Evolutionary conservation across 208 protist species (phyloP).

Genomic region (Leishmania amazonensis): DNA sequence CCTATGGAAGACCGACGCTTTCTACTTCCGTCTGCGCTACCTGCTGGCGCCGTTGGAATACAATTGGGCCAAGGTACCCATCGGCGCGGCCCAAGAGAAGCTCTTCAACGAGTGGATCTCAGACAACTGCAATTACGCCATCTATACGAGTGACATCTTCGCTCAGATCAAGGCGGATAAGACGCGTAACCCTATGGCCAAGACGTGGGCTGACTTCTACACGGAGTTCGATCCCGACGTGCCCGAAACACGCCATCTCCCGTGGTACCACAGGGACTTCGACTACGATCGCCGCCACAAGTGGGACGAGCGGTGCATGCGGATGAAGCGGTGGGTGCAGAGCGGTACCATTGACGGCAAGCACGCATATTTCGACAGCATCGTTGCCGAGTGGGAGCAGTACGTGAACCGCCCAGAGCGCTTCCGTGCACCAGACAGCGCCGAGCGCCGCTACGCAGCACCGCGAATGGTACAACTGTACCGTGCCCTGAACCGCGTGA

Average conservation of each 20-base stretch:
- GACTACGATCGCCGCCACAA: slow-evolving; percentile 91
- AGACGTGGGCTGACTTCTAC: slow-evolving; percentile 89
- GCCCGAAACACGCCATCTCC: slow-evolving; percentile 79
- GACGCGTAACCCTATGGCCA: slow-evolving; percentile 79
- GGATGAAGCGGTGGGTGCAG: slow-evolving; percentile 93
- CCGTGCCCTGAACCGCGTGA: slow-evolving; percentile 75
- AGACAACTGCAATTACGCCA: slow-evolving; percentile 78
- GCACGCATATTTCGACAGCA: slow-evolving; percentile 81
- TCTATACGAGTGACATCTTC: slow-evolving; percentile 76
- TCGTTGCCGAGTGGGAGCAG: slow-evolving; percentile 91
- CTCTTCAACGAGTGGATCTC: slow-evolving; percentile 89
- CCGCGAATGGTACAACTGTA: slow-evolving; percentile 91
- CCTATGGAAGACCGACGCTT: slow-evolving; percentile 90
- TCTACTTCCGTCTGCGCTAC: slow-evolving; percentile 91
- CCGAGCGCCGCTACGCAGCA: slow-evolving; percentile 79
- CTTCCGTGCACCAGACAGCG: slow-evolving; percentile 74
- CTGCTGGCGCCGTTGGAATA: slow-evolving; percentile 86
- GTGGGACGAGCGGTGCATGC: slow-evolving; percentile 92
- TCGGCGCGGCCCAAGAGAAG: slow-evolving; percentile 76
- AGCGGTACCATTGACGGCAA: slow-evolving; percentile 86
- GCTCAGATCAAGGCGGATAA: slow-evolving; percentile 75
- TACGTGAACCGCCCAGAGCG: slow-evolving; percentile 89
- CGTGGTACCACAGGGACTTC: slow-evolving; percentile 90
- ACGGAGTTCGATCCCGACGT: slow-evolving; percentile 84
- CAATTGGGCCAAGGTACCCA: slow-evolving; percentile 88